Evolutionary conservation across 805 yeast species (phyloP).

Genomic region (Ogataea thermomethanolica): DNA sequence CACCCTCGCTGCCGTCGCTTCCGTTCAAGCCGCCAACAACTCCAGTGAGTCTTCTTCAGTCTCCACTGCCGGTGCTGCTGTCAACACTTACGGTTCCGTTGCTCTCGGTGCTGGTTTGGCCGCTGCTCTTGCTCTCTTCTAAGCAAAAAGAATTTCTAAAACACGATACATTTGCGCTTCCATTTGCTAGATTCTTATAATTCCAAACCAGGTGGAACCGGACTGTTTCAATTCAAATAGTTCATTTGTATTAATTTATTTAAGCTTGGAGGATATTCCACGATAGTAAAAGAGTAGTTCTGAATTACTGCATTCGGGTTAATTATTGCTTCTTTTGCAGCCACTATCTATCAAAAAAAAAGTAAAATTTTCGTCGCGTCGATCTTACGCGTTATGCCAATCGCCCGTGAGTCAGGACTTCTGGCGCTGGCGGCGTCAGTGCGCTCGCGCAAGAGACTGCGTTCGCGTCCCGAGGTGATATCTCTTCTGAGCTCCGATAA

Average conservation of each 20-base stretch:
- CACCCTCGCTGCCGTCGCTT: conserved; percentile 68
- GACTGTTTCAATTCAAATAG: conserved; percentile 7
- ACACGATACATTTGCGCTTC: conserved; percentile 8
- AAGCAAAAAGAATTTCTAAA: conserved; percentile 18
- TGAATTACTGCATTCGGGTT: conserved; percentile 2
- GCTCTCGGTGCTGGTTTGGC: conserved; percentile 81
- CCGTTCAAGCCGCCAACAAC: conserved; percentile 60
- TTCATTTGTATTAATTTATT: conserved; percentile 19
- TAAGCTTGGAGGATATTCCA: conserved; percentile 10
- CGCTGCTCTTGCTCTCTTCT: conserved; percentile 60
- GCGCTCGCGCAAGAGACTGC: conserved; percentile 6
- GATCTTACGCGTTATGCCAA: conserved; percentile 5
- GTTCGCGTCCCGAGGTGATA: conserved; percentile 3
- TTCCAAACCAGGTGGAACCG: conserved; percentile 9
- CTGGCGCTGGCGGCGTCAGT: conserved; percentile 1
- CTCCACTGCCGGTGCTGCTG: conserved; percentile 40
- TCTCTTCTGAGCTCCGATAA: conserved; percentile 2
- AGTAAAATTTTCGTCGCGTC: conserved; percentile 6
- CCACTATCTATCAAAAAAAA: neutral
- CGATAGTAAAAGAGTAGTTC: neutral
- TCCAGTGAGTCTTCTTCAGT: conserved; percentile 40
- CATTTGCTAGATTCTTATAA: conserved; percentile 8
- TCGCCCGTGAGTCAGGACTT: conserved; percentile 6
- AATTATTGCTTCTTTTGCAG: conserved; percentile 6
- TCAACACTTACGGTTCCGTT: conserved; percentile 58